Percentiles rank a stretch among this genome's conserved stretches.
phyloP scores from a whole-genome alignment of 352 stramenopile genomes.

The Lagenidium sp. region DNA sequence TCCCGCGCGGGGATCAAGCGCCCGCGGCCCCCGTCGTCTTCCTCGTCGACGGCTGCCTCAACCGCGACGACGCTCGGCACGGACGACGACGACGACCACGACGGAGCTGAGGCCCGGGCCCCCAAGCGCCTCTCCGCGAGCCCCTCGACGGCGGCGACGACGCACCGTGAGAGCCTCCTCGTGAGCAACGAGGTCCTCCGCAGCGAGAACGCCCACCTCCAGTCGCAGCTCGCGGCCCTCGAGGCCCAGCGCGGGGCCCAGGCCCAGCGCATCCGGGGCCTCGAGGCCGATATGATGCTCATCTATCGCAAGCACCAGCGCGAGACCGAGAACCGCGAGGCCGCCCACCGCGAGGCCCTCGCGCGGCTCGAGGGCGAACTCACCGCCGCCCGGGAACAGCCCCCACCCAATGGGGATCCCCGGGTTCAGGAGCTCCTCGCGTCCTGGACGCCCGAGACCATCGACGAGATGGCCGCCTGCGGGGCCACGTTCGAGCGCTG shows the following conservation, averaged over 20 bases:
- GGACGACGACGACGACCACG: no score
- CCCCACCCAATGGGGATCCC: background rate
- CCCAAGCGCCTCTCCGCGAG: no score
- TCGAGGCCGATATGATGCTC: slow-evolving; percentile 31
- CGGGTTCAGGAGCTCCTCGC: background rate
- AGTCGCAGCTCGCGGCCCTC: slow-evolving; percentile 8
- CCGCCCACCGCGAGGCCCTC: slow-evolving; percentile 7
- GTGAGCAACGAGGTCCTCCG: slow-evolving; percentile 29
- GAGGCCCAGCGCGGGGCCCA: slow-evolving; percentile 8
- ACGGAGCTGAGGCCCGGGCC: no score
- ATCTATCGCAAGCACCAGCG: slow-evolving; percentile 25
- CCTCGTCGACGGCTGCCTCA: no score
- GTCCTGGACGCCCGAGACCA: slow-evolving; percentile 8
- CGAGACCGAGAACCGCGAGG: slow-evolving; percentile 14
- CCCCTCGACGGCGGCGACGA: no score
- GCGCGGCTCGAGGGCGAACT: slow-evolving; percentile 14
- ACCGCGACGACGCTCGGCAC: no score
- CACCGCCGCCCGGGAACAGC: background rate
- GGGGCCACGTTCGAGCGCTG: slow-evolving; percentile 20
- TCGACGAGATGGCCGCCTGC: slow-evolving; percentile 22
- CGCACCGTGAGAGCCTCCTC: slow-evolving; percentile 21
- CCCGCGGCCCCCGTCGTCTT: no score
- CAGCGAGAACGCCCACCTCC: slow-evolving; percentile 26
- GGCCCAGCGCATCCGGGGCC: slow-evolving; percentile 16
- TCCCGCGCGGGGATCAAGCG: no score